phyloP scores from a whole-genome alignment of 2,329 filamentous ascomycete species.

The Ceratocystis colombiana region DNA sequence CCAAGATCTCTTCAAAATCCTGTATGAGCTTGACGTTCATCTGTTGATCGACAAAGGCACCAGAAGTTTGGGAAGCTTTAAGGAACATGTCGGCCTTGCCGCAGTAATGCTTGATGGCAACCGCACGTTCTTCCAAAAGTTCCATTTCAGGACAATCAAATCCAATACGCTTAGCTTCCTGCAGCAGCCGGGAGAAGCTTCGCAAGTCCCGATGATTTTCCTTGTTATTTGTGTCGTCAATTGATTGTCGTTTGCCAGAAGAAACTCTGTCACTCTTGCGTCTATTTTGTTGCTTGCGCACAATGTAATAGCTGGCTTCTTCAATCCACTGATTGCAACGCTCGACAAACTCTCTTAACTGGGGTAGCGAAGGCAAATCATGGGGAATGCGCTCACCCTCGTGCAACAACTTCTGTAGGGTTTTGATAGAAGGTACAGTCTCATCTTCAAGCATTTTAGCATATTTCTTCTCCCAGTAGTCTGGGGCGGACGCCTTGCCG shows the following conservation, averaged over 20 bases:
- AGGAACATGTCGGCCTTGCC: conserved; percentile 61
- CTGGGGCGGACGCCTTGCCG: conserved; percentile 77
- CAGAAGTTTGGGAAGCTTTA: conserved; percentile 35
- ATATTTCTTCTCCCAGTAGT: conserved; percentile 84
- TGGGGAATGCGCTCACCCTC: conserved; percentile 96
- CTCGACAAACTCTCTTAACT: conserved; percentile 82
- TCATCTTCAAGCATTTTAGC: conserved; percentile 75
- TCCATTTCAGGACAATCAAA: conserved; percentile 90
- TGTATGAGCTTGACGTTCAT: conserved; percentile 53
- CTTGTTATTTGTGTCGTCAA: conserved; percentile 68
- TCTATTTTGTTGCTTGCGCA: conserved; percentile 92
- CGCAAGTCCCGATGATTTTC: conserved; percentile 81
- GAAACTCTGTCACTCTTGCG: conserved; percentile 87
- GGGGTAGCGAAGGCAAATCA: conserved; percentile 69
- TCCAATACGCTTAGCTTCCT: conserved; percentile 72
- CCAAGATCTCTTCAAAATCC: conserved; percentile 82
- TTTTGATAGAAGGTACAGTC: conserved; percentile 73
- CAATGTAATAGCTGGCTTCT: conserved; percentile 90
- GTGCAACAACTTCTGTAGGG: conserved; percentile 68
- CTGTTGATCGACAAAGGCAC: conserved; percentile 30
- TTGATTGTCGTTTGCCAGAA: conserved; percentile 61
- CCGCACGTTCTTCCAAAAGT: conserved; percentile 72
- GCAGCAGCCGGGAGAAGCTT: conserved; percentile 75
- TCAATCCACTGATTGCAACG: conserved; percentile 97
- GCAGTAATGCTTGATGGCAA: conserved; percentile 77